Evolutionary conservation across 2,329 filamentous ascomycete genomes (phyloP), one percentile per base, ranked within the genome.

Genomic region (Cladophialophora exuberans): DNA sequence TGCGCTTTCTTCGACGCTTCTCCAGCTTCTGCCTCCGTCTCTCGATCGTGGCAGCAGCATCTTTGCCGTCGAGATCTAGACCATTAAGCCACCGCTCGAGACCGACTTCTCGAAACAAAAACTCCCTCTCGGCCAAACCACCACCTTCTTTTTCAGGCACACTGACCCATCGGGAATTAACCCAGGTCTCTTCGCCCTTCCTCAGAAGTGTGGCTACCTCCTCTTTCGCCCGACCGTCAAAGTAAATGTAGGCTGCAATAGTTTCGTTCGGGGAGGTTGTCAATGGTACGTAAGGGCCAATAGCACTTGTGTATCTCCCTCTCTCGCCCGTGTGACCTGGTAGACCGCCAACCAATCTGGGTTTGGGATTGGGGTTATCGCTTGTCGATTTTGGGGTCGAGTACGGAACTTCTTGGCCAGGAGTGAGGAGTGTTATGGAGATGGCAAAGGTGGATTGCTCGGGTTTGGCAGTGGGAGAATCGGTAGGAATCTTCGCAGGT

Each of bases 161-260:
- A 69, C 95, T 93, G 45, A 99, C 94, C 94, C 94, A 99, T 65
- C 94, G 83, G 52, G 91, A 97, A 69, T 97, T 99, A 20, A 99
- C 95, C 94, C 94, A 99, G 1, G 94, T 99, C 75, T 99, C 94
- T 70, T 97, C 94, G 20, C 94, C 93, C 10, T 92, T 88, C 52
- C 94, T 83, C 48, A 99, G 79, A 54, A 99, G 78, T 10, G 94
- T 99, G 48, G 94, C 94, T 2, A 99, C 95, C 75, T 99, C 94
- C 71, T 99, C 94, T 72, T 99, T 99, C 57, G 84, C 83, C 60
- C 94, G 82, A 15, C 94, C 94, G 72, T 99, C 94, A 69, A 99
- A 99, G 76, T 99, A 99, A 65, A 99, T 97, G 72, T 99, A 99
- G 31, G 93, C 94, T 26, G 94, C 94, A 65, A 99, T 93, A 11